Percentiles rank a stretch among this genome's conserved stretches.
Evolutionary conservation across 257 asterid species (phyloP).

Genomic region (Solanum bulbocastanum): DNA sequence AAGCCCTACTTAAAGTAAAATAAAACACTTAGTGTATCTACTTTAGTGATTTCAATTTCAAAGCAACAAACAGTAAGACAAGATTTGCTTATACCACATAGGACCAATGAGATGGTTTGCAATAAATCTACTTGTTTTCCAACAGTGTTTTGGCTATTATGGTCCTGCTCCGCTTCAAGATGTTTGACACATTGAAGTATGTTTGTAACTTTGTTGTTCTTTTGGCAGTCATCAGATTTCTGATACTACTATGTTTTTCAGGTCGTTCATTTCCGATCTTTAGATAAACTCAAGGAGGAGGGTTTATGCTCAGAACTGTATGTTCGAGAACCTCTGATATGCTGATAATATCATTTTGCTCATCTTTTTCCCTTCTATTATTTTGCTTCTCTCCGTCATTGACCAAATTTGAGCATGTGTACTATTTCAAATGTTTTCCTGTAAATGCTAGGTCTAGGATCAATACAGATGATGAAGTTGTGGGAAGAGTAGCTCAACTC

Average conservation of each 20-base stretch:
- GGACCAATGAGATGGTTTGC: not conserved
- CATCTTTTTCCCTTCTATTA: no score
- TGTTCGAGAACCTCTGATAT: constrained; percentile 22
- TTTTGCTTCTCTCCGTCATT: not conserved
- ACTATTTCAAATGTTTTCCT: not conserved
- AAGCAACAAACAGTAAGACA: not conserved
- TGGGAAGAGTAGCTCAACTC: constrained; percentile 72
- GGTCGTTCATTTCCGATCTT: constrained; percentile 81
- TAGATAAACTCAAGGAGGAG: constrained; percentile 85
- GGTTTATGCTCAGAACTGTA: constrained; percentile 80
- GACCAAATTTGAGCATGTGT: not conserved
- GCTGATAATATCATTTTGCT: not conserved
- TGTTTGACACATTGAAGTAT: not conserved
- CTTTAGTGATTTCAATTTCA: not conserved
- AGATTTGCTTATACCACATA: not conserved
- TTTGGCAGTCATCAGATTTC: not conserved
- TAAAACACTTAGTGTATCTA: not conserved
- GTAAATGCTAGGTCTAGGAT: constrained; percentile 52
- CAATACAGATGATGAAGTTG: constrained; percentile 88
- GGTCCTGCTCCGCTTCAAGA: not conserved
- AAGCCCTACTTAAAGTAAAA: not conserved
- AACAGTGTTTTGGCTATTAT: not conserved
- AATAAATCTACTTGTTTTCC: not conserved
- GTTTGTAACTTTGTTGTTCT: not conserved
- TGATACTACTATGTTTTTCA: constrained; percentile 14